Evolutionary conservation across 495 filamentous ascomycete species (phyloP), one percentile per base, ranked within the genome.

Genomic region (Penicillium paxilli): DNA sequence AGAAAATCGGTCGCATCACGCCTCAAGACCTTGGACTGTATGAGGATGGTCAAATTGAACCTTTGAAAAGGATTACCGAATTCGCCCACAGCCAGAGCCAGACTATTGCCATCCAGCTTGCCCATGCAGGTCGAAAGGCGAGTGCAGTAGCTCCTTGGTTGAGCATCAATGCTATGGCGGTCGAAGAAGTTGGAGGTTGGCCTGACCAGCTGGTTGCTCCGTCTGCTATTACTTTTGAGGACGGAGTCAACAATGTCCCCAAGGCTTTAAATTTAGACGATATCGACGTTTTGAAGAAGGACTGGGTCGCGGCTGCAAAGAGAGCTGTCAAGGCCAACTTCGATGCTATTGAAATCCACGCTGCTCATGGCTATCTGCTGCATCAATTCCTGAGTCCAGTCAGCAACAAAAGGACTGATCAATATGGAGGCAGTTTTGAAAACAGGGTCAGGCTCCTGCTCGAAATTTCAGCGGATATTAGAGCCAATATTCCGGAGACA

Each of bases 41-140:
- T 87, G 73, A 80, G 33, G 88, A 91, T 63, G 74, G 71, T 1
- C 88, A 90, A 55, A 80, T 88, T 58, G 82, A 73, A 35, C 77
- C 76, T 0, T 59, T 90, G 49, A 75, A 73, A 54, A 68, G 77
- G 14, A 72, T 87, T 32, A 72, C 81, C 19, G 84, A 89, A 32
- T 89, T 90, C 60, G 83, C 80, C 2, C 85, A 90, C 64, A 78
- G 75, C 47, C 87, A 89, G 65, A 72, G 70, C 52, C 83, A 83
- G 59, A 79, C 84, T 37, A 80, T 87, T 30, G 87, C 75, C 21
- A 80, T 91, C 49, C 88, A 91, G 68, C 55, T 91, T 12, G 84
- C 69, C 12, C 89, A 91, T 61, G 87, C 87, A 0, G 88, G 89
- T 0, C 73, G 89, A n/a, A 92, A 92, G 61, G 86, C 85, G 0